Conservation (phyloP, 2,329 filamentous ascomycete species). For the Volutella citrinella region DNA sequence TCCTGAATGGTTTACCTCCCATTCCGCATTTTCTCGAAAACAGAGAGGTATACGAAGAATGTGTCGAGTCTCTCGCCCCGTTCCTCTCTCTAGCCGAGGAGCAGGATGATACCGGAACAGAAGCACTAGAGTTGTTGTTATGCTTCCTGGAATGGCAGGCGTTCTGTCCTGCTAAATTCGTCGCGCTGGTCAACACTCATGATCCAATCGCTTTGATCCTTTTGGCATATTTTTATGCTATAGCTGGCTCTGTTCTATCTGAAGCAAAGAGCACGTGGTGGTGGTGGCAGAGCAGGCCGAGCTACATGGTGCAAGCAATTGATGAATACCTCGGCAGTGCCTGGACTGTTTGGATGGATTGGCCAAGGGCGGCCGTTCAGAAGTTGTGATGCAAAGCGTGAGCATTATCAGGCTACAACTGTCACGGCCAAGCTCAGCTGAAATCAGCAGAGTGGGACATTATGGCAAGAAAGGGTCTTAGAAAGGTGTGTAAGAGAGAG, state of each 20-base stretch:
- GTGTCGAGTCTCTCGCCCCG: constrained; percentile 3
- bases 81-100: constrained; percentile 4
- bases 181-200: constrained; percentile 4
- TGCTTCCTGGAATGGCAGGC: constrained; percentile 4
- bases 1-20: constrained; percentile 4
- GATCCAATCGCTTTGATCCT: constrained; percentile 4
- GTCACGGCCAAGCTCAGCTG: constrained; percentile 2
- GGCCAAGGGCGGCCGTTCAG: constrained; percentile 3
- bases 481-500: constrained; percentile 2
- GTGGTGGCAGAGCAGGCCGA: constrained; percentile 4
- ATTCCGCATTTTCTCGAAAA: constrained; percentile 4
- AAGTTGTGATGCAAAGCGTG: constrained; percentile 4
- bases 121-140: constrained; percentile 4
- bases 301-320: constrained; percentile 4
- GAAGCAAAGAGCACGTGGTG: constrained; percentile 3
- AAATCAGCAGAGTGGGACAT: constrained; percentile 2
- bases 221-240: constrained; percentile 5
- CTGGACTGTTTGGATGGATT: constrained; percentile 3
- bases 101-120: constrained; percentile 3
- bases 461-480: constrained; percentile 3
- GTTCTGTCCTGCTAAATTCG: constrained; percentile 4
- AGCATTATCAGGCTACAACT: constrained; percentile 2
- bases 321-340: constrained; percentile 4
- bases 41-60: constrained; percentile 4
- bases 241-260: constrained; percentile 2